These are phyloP conservation scores for Syncephalastrum monosporum DNA, from an alignment of 371 early-diverging fungal species.

Conservation along the genomic window DNA sequence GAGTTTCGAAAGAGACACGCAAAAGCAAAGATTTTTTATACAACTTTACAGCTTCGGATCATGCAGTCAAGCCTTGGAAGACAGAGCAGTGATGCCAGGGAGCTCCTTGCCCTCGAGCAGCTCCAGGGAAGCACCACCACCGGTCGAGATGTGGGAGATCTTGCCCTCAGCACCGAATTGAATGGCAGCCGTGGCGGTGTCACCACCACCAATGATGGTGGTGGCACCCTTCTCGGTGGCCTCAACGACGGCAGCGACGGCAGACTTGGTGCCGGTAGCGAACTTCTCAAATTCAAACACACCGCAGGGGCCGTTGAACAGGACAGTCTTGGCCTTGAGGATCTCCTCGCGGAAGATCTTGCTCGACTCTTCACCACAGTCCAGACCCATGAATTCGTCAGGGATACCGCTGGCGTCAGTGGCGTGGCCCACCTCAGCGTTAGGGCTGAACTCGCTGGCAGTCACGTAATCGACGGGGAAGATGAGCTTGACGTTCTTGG, in stretches of 20 bases:
- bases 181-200: conserved; percentile 97
- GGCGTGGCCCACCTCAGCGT: conserved; percentile 82
- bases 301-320: conserved; percentile 99
- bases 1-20: too few species aligned
- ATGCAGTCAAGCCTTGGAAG: conserved; percentile 42
- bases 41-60: too few species aligned
- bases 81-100: conserved; percentile 92
- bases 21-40: too few species aligned
- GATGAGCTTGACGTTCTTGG: conserved; percentile 83
- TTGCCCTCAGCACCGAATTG: conserved; percentile 83
- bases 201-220: conserved; percentile 88
- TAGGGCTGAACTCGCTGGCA: conserved; percentile 81
- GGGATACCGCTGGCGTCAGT: conserved; percentile 90
- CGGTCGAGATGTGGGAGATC: conserved; percentile 96
- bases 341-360: conserved; percentile 75
- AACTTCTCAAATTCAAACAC: conserved; percentile 98
- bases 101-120: conserved; percentile 90
- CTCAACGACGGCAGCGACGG: conserved; percentile 83
- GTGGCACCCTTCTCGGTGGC: conserved; percentile 79
- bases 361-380: conserved; percentile 88
- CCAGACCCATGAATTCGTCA: conserved; percentile 90
- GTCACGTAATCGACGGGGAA: conserved; percentile 93
- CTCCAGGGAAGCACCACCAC: conserved; percentile 97
- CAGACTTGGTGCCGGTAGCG: conserved; percentile 84
- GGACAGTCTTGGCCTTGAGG: conserved; percentile 82